Evolutionary conservation across 2,329 filamentous ascomycete species (phyloP), one percentile per base, ranked within the genome.

Genomic region (Xylariaceae sp.): DNA sequence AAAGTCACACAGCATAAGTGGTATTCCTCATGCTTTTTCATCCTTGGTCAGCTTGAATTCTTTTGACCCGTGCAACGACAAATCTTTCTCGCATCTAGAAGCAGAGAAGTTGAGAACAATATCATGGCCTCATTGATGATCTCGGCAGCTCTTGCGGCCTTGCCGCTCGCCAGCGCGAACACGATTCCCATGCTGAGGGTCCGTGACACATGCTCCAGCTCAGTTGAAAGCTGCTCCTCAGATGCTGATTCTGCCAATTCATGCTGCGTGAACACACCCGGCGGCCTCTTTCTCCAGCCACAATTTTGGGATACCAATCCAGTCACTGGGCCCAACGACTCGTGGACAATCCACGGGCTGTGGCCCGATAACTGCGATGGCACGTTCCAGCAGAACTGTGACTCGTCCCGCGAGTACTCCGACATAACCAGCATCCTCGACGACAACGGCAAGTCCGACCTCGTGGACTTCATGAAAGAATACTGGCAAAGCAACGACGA

Each of bases 291-390:
- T 42, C 76, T 90, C 4, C 81, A 83, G 68, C 90, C 88, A 2
- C 87, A 91, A 63, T 90, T 91, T 71, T 91, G 87, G 87, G 87
- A 91, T 65, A 80, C 82, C 0, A 67, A 79, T 53, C 86, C 86
- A 1, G 72, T 78, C 1, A 79, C 82, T 3, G 86, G 88, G 0
- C 86, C 87, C 2, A 71, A 70, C 47, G 80, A 89, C 65, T 84
- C 81, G 5, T 92, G 87, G 87, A 89, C 86, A 1, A 79, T 89
- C 39, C 87, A 90, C 65, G 86, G 86, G 1, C 75, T 90, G 7
- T 87, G 72, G 80, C 83, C 83, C 0, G 81, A 85, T 63, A 77
- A 83, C 63, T 91, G 87, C 64, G 84, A 88, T 58, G 87, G 87
- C 55, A 81, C 80, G 7, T 90, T 83, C 66, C 81, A 87, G 47